Base-by-base conservation (phyloP, 371 early-diverging fungal species). In the Mortierella sp. region DNA sequence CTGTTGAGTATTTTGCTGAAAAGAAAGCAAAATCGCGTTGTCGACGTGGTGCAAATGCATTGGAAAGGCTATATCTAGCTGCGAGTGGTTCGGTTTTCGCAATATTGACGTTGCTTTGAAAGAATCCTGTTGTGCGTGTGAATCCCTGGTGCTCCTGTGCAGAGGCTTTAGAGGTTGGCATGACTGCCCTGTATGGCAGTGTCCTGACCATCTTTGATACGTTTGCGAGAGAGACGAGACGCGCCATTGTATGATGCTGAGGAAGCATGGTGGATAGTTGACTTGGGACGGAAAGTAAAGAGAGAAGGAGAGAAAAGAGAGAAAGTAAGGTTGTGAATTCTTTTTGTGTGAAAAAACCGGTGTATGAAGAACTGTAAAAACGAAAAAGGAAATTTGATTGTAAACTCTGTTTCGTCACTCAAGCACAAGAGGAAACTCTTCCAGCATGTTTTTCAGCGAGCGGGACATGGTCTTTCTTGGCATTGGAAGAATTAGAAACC, bases 161-260 rank as follows among this genome's bases (percentile, higher is more conserved):
- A 10, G 19, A 35, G 17, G 31, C 15, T 28, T n/a, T 9, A 13
- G 54, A 32, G 40, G 35, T 19, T 26, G 59, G 19, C 3, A 37
- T 42, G 54, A 43, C 17, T 56, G 58, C 13, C 57, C 58, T 61
- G 28, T 28, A 22, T 15, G 70, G 53, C 7, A 62, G 28, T 17
- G 49, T 51, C 32, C 55, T 61, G 34, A 61, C 47, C 42, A 72
- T 22, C 37, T 40, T 72, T 34, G 67, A 26, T 13, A 62, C 67
- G 23, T 51, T 61, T 45, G 62, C 47, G 35, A 72, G 34, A 1
- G 67, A 62, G 29, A 57, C 49, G 15, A 72, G 32, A 8, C 67
- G 61, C 0, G 73, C 23, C 1, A 62, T 13, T 19, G 60, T 15
- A 28, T 54, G 54, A 17, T 45, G 63, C 47, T 56, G 57, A 3